These are phyloP conservation scores for Podaxis rugospora DNA, from an alignment of 768 basidiomycete species.

Conservation along the genomic window DNA sequence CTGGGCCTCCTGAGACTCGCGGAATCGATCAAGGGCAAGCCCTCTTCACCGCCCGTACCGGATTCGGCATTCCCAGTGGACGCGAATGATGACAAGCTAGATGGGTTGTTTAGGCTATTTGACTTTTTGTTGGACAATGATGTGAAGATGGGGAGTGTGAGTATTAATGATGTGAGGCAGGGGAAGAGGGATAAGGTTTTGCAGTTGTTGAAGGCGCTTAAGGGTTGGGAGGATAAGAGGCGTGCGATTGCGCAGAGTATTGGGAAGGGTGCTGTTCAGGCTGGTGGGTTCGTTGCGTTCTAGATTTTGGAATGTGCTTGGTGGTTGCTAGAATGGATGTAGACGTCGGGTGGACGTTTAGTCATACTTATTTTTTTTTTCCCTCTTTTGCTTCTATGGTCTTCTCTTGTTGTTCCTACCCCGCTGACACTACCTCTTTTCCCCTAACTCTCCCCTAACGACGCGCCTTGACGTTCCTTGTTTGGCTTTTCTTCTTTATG, in stretches of 20 bases:
- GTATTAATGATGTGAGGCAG: conserved; percentile 87
- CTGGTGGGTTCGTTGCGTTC: conserved; percentile 31
- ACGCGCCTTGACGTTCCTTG: background rate
- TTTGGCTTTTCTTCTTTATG: background rate
- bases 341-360: background rate
- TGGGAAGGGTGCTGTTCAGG: conserved; percentile 33
- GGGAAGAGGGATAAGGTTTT: conserved; percentile 80
- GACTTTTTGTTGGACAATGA: conserved; percentile 92
- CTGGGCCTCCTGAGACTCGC: conserved; percentile 81
- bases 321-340: background rate
- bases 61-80: conserved; percentile 74
- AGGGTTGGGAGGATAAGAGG: conserved; percentile 77
- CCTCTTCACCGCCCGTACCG: conserved; percentile 65
- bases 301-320: background rate
- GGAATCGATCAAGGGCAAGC: conserved; percentile 69
- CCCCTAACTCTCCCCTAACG: background rate
- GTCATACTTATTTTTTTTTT: background rate
- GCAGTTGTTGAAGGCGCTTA: conserved; percentile 73
- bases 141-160: conserved; percentile 86
- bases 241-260: conserved; percentile 50
- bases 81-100: conserved; percentile 72
- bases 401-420: background rate
- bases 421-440: background rate
- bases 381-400: background rate
- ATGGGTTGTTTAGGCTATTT: conserved; percentile 84